These are phyloP conservation scores for Kockovaella imperatae DNA, from an alignment of 768 basidiomycete genomes.

Conservation along the genomic window DNA sequence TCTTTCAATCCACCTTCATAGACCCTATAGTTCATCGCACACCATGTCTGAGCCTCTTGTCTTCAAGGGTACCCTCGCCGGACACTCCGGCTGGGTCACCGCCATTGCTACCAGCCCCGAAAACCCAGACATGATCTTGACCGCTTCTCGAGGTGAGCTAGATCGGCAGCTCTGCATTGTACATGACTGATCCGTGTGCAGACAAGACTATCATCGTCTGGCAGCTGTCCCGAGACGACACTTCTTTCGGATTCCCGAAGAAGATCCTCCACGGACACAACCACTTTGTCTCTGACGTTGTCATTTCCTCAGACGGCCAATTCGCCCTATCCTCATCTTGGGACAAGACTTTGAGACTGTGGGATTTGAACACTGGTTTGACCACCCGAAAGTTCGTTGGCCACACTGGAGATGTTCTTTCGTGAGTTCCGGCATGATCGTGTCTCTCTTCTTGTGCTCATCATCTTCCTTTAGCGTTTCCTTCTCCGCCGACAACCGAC, in stretches of 20 bases:
- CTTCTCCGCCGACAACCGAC: conserved; percentile 99
- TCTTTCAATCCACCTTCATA: no score
- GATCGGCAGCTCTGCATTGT: background rate
- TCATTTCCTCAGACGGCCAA: conserved; percentile 98
- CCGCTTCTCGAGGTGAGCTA: conserved; percentile 82
- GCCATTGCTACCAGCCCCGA: conserved; percentile 97
- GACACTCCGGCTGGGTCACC: conserved; percentile 96
- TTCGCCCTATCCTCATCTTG: conserved; percentile 98
- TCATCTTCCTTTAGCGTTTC: conserved; percentile 56
- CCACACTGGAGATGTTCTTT: conserved; percentile 94
- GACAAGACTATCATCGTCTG: conserved; percentile 99
- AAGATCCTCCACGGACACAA: conserved; percentile 97
- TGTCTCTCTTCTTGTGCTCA: background rate
- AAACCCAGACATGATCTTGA: conserved; percentile 98
- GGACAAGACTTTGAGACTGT: conserved; percentile 99
- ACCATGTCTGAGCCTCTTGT: conserved; percentile 75
- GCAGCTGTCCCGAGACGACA: conserved; percentile 80
- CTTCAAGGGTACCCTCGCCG: conserved; percentile 82
- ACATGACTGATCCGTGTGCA: conserved; percentile 42
- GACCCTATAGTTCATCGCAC: no score
- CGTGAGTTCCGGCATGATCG: conserved; percentile 42
- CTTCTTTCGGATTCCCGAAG: conserved; percentile 84
- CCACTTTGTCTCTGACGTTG: conserved; percentile 97
- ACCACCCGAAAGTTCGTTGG: conserved; percentile 97
- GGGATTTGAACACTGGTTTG: conserved; percentile 95